Evolutionary conservation across 1,284 basidiomycete genomes (phyloP), one percentile per base, ranked within the genome.

Genomic region (Athelia psychrophila): DNA sequence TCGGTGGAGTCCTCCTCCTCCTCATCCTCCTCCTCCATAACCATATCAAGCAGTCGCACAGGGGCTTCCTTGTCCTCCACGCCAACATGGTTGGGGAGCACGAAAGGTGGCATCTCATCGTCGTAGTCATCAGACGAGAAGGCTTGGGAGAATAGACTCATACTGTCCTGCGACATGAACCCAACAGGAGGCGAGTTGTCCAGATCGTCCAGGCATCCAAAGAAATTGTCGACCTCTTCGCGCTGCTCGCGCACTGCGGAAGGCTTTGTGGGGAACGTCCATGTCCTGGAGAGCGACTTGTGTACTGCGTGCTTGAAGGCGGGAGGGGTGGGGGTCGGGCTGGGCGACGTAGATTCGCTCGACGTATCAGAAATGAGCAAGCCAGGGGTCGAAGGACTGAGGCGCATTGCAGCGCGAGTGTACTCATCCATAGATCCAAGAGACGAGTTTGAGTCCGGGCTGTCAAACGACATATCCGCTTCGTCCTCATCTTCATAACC

Each of bases 401-500:
- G 63, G 56, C 73, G 73, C 3, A 62, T 57, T 10, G 65, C 58
- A 18, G 73, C 68, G 38, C 66, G 65, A 13, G 71, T 66, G 46
- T 76, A 65, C 30, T 84, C 78, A 18, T 80, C 77, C 16, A 73
- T 64, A 2, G 83, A 88, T 32, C 73, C 79, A 51, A 82, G 76
- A 6, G 85, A 86, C 16, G 83, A 85, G 1, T 61, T 59, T 6
- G 27, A 30, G 36, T 50, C 61, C 8, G 79, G 80, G 51, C 78
- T 76, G 20, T 71, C 70, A 59, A 79, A 73, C 53, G 69, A 73
- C 23, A 74, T 66, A 56, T 81, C 82, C 18, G 73, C 77, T 40
- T 87, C 87, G 22, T 84, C 83, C 56, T 86, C 85, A 52, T 87
- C 84, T 61, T 88, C 86, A 55, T 88, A 88, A 35, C 81, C 74